A percentile compares a stretch with the other conserved stretches of the same genome.
phyloP scores from a whole-genome alignment of 495 filamentous ascomycete species.

The Hypoxylon cercidicola region DNA sequence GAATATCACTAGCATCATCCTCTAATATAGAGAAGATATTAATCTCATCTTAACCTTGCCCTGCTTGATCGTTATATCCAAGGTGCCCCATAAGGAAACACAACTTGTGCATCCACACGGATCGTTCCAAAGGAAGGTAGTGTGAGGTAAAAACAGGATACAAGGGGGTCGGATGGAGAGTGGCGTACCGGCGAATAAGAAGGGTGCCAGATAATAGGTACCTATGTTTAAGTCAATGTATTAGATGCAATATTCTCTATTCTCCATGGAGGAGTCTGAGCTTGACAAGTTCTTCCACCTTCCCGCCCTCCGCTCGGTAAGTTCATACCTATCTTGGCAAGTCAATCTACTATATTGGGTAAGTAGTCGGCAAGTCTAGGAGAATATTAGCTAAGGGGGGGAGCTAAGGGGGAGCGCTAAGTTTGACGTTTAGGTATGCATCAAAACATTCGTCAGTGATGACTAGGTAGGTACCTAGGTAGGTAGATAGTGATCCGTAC shows the following conservation, averaged over 20 bases:
- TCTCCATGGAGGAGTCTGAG: too few species aligned
- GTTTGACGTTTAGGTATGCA: too few species aligned
- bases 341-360: neutral
- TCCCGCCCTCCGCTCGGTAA: too few species aligned
- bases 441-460: too few species aligned
- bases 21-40: neutral
- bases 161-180: constrained; percentile 13
- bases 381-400: too few species aligned
- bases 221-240: neutral
- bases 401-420: too few species aligned
- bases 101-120: constrained; percentile 19
- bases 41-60: too few species aligned
- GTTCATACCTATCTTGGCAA: too few species aligned
- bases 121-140: constrained; percentile 13
- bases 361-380: neutral
- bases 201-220: neutral
- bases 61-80: neutral
- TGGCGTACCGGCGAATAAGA: constrained; percentile 11
- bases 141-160: constrained; percentile 3
- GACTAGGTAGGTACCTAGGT: neutral
- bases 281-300: too few species aligned
- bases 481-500: too few species aligned
- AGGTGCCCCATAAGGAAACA: constrained; percentile 9
- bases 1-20: neutral
- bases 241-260: too few species aligned